These are phyloP conservation scores for Malus sieversii DNA, from an alignment of 306 rosid genomes.

Conservation along the genomic window DNA sequence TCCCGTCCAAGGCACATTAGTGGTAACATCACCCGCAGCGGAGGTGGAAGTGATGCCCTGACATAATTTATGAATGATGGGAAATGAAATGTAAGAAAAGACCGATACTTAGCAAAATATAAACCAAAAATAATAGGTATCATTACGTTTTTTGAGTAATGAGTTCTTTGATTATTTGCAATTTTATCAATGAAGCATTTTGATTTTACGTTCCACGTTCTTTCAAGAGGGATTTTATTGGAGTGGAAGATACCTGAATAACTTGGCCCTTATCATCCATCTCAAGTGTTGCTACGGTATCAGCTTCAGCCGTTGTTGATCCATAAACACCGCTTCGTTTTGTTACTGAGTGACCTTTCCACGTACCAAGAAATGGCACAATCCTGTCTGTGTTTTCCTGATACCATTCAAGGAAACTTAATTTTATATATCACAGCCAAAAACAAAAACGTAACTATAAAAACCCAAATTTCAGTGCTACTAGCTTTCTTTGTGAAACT, in stretches of 20 bases:
- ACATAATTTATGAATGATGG: not conserved
- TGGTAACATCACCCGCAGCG: constrained; percentile 38
- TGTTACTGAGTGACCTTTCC: constrained; percentile 84
- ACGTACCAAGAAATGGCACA: constrained; percentile 74
- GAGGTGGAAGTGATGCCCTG: constrained; percentile 73
- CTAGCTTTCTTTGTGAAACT: constrained; percentile 1
- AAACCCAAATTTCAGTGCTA: not conserved
- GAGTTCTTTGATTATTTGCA: not conserved
- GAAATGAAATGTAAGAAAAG: not conserved
- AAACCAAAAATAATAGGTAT: not conserved
- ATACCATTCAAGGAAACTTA: constrained; percentile 2
- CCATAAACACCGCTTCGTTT: constrained; percentile 97
- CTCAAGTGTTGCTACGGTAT: constrained; percentile 53
- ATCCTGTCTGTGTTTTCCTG: constrained; percentile 44
- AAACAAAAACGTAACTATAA: not conserved
- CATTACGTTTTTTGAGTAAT: not conserved
- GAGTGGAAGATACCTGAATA: constrained; percentile 56
- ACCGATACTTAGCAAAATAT: not conserved
- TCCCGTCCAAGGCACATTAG: constrained; percentile 83
- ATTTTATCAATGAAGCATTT: not conserved
- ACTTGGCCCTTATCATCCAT: constrained; percentile 60
- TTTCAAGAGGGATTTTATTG: not conserved
- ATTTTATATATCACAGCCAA: not conserved
- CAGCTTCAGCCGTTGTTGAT: constrained; percentile 71
- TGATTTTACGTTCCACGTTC: not conserved